These are phyloP conservation scores for Grigorovia humatica DNA, from an alignment of 805 yeast genomes.

Conservation along the genomic window DNA sequence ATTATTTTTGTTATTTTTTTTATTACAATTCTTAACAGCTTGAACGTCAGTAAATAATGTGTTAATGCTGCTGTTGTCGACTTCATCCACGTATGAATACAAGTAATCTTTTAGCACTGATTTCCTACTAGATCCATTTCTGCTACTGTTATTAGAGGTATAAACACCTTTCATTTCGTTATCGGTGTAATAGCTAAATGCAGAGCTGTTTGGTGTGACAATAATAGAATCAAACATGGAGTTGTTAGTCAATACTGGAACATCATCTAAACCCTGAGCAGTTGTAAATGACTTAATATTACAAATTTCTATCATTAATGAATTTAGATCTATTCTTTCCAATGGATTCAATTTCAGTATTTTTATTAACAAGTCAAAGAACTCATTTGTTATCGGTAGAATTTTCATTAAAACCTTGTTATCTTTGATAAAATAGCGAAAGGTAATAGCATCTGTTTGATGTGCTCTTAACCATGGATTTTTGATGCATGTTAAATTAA, in stretches of 20 bases:
- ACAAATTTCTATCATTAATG: slow-evolving; percentile 16
- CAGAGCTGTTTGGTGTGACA: not conserved
- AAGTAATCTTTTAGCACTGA: not conserved
- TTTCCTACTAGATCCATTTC: not conserved
- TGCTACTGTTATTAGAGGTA: not conserved
- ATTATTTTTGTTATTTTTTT: not conserved
- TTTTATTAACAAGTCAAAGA: slow-evolving; percentile 39
- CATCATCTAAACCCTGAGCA: slow-evolving; percentile 18
- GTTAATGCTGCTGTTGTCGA: not conserved
- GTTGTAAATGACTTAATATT: slow-evolving; percentile 18
- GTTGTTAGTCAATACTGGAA: slow-evolving; percentile 7
- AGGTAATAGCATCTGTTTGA: slow-evolving; percentile 49
- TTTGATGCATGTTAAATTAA: slow-evolving; percentile 71
- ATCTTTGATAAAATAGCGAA: slow-evolving; percentile 49
- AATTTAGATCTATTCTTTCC: slow-evolving; percentile 21
- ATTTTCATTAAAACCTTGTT: slow-evolving; percentile 50
- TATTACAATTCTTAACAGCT: not conserved
- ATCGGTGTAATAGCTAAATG: not conserved
- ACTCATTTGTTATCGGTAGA: slow-evolving; percentile 59
- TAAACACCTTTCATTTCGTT: not conserved
- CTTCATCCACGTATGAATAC: not conserved
- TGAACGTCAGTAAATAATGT: not conserved
- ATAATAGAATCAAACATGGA: not conserved
- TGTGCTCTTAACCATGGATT: slow-evolving; percentile 89
- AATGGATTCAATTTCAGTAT: slow-evolving; percentile 29